Conservation (phyloP, 257 asterid species). For the Echium plantagineum region DNA sequence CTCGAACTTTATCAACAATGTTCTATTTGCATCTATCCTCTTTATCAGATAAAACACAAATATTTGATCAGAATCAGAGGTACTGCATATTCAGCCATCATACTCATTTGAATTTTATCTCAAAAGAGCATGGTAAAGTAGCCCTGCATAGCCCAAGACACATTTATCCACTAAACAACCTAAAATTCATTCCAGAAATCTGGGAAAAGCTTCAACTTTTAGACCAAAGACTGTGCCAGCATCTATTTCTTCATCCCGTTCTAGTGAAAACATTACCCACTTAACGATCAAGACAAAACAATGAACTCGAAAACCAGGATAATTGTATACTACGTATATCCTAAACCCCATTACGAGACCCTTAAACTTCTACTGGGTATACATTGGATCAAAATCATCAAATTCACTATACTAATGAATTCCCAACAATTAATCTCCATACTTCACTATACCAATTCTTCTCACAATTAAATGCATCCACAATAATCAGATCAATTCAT, state of each 20-base stretch:
- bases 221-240: not conserved
- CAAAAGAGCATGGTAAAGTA: not conserved
- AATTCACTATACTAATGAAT: not conserved
- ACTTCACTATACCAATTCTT: not conserved
- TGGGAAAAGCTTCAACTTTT: not conserved
- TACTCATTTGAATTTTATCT: not conserved
- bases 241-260: not conserved
- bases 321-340: not conserved
- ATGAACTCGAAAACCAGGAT: not conserved
- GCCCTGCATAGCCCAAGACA: not conserved
- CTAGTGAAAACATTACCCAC: no score
- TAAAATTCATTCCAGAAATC: not conserved
- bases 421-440: not conserved
- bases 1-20: not conserved
- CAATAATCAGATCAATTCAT: slow-evolving; percentile 8
- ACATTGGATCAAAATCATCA: not conserved
- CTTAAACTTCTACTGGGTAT: not conserved
- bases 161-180: no score
- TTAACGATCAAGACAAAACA: no score
- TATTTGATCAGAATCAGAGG: slow-evolving; percentile 6
- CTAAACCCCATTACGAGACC: not conserved
- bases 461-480: not conserved
- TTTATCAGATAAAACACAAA: not conserved
- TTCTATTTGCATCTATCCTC: not conserved
- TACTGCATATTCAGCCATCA: not conserved